A percentile compares a stretch with the other conserved stretches of the same genome.
phyloP scores from a whole-genome alignment of 768 basidiomycete genomes.

The Pleurotus sapidus region DNA sequence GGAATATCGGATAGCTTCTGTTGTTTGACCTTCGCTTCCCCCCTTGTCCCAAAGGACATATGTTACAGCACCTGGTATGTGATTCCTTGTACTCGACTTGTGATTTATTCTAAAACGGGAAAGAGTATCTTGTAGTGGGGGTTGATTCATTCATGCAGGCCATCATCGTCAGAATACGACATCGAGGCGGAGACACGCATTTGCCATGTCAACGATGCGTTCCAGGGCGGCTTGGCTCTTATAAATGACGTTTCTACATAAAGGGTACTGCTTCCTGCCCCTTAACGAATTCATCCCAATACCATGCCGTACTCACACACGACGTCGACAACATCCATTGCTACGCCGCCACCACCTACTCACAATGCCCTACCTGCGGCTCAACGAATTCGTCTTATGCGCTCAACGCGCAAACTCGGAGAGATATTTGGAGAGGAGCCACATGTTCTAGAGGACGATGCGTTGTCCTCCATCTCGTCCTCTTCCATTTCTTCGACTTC shows the following conservation, averaged over 20 bases:
- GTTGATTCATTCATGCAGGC: slow-evolving; percentile 8
- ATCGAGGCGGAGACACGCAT: slow-evolving; percentile 5
- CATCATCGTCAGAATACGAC: slow-evolving; percentile 8
- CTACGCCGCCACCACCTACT: slow-evolving; percentile 38
- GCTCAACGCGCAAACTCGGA: slow-evolving; percentile 55
- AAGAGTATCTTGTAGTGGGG: slow-evolving; percentile 5
- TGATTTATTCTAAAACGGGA: slow-evolving; percentile 5
- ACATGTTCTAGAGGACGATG: slow-evolving; percentile 26
- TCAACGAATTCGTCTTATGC: slow-evolving; percentile 52
- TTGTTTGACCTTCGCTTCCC: neutral
- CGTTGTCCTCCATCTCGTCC: slow-evolving; percentile 9
- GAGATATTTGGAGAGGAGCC: slow-evolving; percentile 49
- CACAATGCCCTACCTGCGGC: slow-evolving; percentile 42
- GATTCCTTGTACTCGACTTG: slow-evolving; percentile 6
- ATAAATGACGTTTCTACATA: slow-evolving; percentile 1
- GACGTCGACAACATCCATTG: neutral
- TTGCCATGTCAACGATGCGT: slow-evolving; percentile 6
- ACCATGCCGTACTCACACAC: neutral
- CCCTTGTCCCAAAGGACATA: neutral
- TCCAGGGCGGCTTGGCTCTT: slow-evolving; percentile 2
- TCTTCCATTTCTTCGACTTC: slow-evolving; percentile 3
- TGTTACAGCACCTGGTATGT: neutral
- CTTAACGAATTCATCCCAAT: neutral
- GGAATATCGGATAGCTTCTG: neutral
- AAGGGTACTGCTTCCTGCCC: neutral